A percentile compares a stretch with the other conserved stretches of the same genome.
Conservation (phyloP, 495 filamentous ascomycete species). For the Penicillium taxi region DNA sequence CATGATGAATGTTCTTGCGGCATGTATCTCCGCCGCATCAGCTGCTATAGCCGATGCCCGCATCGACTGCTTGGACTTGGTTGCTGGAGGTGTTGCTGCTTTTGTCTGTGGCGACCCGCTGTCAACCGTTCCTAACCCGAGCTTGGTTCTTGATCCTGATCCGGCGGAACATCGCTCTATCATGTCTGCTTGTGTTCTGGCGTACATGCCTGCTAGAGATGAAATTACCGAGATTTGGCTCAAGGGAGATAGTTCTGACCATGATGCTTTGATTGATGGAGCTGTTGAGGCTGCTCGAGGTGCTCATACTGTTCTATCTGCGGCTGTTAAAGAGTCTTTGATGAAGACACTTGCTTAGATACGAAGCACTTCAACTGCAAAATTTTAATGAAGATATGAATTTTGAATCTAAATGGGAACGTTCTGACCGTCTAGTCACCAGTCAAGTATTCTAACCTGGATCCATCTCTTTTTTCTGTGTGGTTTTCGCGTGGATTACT, state of each 20-base stretch:
- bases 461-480: too few relatives aligned
- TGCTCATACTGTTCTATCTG: slow-evolving; percentile 49
- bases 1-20: slow-evolving; percentile 83
- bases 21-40: slow-evolving; percentile 87
- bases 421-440: too few relatives aligned
- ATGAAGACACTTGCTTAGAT: slow-evolving; percentile 23
- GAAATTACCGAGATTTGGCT: slow-evolving; percentile 93
- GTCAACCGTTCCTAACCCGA: slow-evolving; percentile 26
- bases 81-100: slow-evolving; percentile 82
- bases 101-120: slow-evolving; percentile 47
- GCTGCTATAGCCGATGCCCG: slow-evolving; percentile 94
- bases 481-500: too few relatives aligned
- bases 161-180: slow-evolving; percentile 67
- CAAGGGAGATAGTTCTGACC: slow-evolving; percentile 58
- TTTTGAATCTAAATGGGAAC: neutral
- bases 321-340: slow-evolving; percentile 49
- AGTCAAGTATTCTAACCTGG: too few relatives aligned
- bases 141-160: slow-evolving; percentile 72
- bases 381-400: slow-evolving; percentile 16
- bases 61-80: slow-evolving; percentile 90
- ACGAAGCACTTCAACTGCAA: slow-evolving; percentile 2
- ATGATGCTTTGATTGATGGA: slow-evolving; percentile 52
- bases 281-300: slow-evolving; percentile 57
- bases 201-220: slow-evolving; percentile 77
- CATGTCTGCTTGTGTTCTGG: slow-evolving; percentile 77